These are phyloP conservation scores for Diaporthe aspalathi DNA, from an alignment of 2,329 filamentous ascomycete species.

Conservation along the genomic window DNA sequence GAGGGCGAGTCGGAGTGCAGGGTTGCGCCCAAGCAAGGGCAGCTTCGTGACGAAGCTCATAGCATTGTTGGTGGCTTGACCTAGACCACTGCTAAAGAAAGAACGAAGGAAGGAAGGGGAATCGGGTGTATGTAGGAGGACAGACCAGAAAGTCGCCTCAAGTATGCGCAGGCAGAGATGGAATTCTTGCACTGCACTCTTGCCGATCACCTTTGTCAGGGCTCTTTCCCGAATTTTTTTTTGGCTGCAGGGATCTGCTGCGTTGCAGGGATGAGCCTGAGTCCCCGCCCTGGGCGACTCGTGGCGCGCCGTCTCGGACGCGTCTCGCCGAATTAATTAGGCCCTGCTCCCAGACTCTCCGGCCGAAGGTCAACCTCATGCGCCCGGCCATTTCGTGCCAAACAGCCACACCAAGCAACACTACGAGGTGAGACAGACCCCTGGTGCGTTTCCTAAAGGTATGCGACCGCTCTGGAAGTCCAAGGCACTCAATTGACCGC, in stretches of 20 bases:
- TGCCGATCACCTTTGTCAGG: not conserved
- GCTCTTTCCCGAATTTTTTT: not conserved
- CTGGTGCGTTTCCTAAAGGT: constrained; percentile 12
- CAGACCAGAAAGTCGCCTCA: not conserved
- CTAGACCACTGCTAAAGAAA: not conserved
- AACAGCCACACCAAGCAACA: not conserved
- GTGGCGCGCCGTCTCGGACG: constrained; percentile 14
- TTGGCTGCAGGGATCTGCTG: constrained; percentile 17
- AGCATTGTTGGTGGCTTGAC: constrained; percentile 19
- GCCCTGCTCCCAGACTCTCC: not conserved
- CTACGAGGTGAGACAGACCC: not conserved
- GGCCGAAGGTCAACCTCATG: not conserved
- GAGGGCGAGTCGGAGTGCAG: constrained; percentile 12
- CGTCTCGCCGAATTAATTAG: constrained; percentile 10
- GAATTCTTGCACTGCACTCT: not conserved
- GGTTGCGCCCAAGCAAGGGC: constrained; percentile 36
- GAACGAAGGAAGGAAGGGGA: not conserved
- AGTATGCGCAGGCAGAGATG: no score
- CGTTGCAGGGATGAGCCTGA: constrained; percentile 17
- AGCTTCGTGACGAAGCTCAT: constrained; percentile 37
- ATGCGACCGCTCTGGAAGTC: not conserved
- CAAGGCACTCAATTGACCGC: not conserved
- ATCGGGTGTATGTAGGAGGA: not conserved
- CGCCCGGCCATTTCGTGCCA: not conserved
- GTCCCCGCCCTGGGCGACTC: not conserved